A percentile compares a stretch with the other conserved stretches of the same genome.
Conservation (phyloP, 495 filamentous ascomycete species). For the Daldinia vernicosa region DNA sequence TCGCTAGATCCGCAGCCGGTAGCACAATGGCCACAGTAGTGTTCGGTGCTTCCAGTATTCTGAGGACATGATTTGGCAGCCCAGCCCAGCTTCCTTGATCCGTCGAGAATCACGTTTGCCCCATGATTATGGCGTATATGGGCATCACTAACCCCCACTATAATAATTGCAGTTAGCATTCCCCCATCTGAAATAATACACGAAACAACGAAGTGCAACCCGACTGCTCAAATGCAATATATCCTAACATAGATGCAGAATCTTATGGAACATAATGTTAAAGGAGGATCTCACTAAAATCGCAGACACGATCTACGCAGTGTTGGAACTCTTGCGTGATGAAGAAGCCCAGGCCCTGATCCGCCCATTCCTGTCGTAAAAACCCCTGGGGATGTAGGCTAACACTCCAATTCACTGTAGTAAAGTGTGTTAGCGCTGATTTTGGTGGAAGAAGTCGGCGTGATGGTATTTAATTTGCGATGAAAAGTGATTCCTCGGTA, state of each 20-base stretch:
- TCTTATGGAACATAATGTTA: slow-evolving; percentile 48
- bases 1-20: slow-evolving; percentile 75
- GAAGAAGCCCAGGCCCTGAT: slow-evolving; percentile 78
- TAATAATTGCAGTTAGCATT: slow-evolving; percentile 51
- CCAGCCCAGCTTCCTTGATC: slow-evolving; percentile 79
- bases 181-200: background rate
- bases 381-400: slow-evolving; percentile 80
- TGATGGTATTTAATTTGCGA: background rate
- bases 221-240: background rate
- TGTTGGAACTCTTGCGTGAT: slow-evolving; percentile 77
- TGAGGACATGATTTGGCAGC: slow-evolving; percentile 75
- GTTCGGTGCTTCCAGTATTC: slow-evolving; percentile 74
- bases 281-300: slow-evolving; percentile 36
- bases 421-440: background rate
- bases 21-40: slow-evolving; percentile 83
- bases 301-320: slow-evolving; percentile 71
- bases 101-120: slow-evolving; percentile 76
- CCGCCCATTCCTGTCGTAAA: slow-evolving; percentile 84
- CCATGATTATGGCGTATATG: slow-evolving; percentile 73
- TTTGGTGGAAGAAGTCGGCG: background rate
- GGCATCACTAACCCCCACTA: slow-evolving; percentile 79
- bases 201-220: no score
- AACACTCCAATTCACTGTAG: slow-evolving; percentile 82
- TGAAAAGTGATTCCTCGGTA: background rate
- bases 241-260: background rate